Percentiles rank a stretch among this genome's conserved stretches.
These are phyloP conservation scores for Vigna trinervia DNA, from an alignment of 306 rosid species.

Conservation along the genomic window DNA sequence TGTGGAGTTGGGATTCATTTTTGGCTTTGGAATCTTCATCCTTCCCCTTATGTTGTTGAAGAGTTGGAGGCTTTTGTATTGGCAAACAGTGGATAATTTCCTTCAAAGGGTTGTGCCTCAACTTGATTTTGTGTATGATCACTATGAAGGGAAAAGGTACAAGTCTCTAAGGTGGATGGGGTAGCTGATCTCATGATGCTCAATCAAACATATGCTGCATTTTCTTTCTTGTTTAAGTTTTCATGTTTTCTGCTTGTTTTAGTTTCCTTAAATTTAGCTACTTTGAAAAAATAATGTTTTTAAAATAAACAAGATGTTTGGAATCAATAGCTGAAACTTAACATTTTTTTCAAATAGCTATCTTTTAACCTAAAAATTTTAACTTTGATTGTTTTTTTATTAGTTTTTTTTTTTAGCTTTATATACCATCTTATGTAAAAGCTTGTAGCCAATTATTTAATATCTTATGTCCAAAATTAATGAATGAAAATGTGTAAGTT, in stretches of 20 bases:
- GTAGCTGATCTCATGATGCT: neutral
- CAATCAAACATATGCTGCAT: neutral
- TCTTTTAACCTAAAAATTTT: too few relatives aligned
- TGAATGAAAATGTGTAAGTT: too few relatives aligned
- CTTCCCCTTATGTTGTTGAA: conserved; percentile 32
- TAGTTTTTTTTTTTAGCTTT: too few relatives aligned
- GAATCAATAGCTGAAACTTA: too few relatives aligned
- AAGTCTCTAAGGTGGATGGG: conserved; percentile 13
- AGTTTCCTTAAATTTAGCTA: neutral
- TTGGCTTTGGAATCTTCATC: conserved; percentile 42
- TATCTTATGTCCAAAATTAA: too few relatives aligned
- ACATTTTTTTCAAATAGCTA: too few relatives aligned
- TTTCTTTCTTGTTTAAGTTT: neutral
- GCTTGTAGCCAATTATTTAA: too few relatives aligned
- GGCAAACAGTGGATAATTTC: conserved; percentile 25
- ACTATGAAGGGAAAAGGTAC: neutral
- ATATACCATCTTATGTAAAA: too few relatives aligned
- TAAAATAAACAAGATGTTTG: too few relatives aligned
- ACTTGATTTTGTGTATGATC: conserved; percentile 32
- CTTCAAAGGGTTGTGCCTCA: conserved; percentile 35
- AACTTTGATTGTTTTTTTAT: too few relatives aligned
- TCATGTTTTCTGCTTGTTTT: neutral
- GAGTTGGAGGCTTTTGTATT: conserved; percentile 46
- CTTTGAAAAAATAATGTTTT: too few relatives aligned
- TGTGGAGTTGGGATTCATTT: conserved; percentile 44